Base-by-base conservation (phyloP, 495 filamentous ascomycete species). In the Penicillium simplicissimum region DNA sequence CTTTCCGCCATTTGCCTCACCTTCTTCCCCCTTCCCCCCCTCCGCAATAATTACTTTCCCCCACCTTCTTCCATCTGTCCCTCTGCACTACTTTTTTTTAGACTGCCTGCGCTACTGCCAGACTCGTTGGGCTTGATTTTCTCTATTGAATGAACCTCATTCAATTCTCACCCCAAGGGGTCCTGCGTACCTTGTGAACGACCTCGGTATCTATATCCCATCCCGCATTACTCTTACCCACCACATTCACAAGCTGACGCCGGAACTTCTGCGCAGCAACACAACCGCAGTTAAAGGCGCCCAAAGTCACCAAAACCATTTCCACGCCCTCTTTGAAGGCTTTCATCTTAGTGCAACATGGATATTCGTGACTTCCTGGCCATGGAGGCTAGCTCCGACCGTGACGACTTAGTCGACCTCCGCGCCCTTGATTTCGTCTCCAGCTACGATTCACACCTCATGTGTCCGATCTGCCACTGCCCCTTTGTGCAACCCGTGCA, bases 401-500 rank as follows among this genome's bases (percentile, higher is more conserved):
- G 55, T 52, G 73, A 74, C 51, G 68, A 70, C 52, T 59, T 68
- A 25, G 69, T 90, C 65, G 91, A 96, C 69, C 77, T 92, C 55
- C 83, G 89, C 58, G 70, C 79, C 19, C 80, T 96, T 58, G 89
- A 92, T 37, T 91, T 93, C 72, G 79, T 88, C 54, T 81, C 79
- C 21, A 69, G 75, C 34, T 84, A 88, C 60, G 92, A 96, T 73
- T 83, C 88, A 61, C 90, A 93, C 61, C 83, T 96, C 17, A 84
- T 91, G 73, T 96, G 92, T 63, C 84, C 91, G 9, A 92, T 96
- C 57, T 96, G 92, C 71, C 89, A 87, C 62, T 86, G 85, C 31
- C 85, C 92, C 13, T 89, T 93, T 55, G 76, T 91, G 37, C 74
- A 84, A 15, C 90, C 92, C 0, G 79, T 90, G n/a, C 86, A 84